Percentiles rank a stretch among this genome's conserved stretches.
Evolutionary conservation across 306 rosid species (phyloP).

Genomic region (Aeschynomene evenia): DNA sequence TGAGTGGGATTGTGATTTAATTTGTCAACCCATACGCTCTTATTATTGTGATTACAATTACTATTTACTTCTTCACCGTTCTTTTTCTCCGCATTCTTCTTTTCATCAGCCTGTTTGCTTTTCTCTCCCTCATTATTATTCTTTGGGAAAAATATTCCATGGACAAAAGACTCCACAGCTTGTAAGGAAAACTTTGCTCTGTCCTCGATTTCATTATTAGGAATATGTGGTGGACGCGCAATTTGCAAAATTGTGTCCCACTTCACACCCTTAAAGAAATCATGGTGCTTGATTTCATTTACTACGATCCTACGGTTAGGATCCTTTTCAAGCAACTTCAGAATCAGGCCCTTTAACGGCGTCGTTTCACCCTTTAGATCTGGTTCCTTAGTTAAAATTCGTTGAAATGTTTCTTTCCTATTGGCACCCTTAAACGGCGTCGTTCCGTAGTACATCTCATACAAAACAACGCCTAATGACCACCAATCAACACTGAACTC

Average conservation of each 20-base stretch:
- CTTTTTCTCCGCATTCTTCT: background rate
- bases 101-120: background rate
- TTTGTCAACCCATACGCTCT: constrained; percentile 38
- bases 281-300: constrained; percentile 64
- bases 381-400: constrained; percentile 45
- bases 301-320: constrained; percentile 57
- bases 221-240: constrained; percentile 73
- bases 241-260: constrained; percentile 62
- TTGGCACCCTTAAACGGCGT: constrained; percentile 71
- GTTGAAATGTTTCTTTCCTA: constrained; percentile 72
- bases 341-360: constrained; percentile 57
- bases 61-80: background rate
- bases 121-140: background rate
- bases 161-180: constrained; percentile 64
- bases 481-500: constrained; percentile 91
- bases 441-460: constrained; percentile 72
- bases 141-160: constrained; percentile 46
- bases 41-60: background rate
- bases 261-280: constrained; percentile 51
- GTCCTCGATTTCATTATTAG: constrained; percentile 41
- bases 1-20: constrained; percentile 18
- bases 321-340: constrained; percentile 59
- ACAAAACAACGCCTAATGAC: constrained; percentile 71
- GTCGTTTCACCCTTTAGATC: constrained; percentile 58
- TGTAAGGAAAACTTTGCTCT: constrained; percentile 23